Base-by-base conservation (phyloP, 805 yeast species). In the Blastobotrys attinorum region DNA sequence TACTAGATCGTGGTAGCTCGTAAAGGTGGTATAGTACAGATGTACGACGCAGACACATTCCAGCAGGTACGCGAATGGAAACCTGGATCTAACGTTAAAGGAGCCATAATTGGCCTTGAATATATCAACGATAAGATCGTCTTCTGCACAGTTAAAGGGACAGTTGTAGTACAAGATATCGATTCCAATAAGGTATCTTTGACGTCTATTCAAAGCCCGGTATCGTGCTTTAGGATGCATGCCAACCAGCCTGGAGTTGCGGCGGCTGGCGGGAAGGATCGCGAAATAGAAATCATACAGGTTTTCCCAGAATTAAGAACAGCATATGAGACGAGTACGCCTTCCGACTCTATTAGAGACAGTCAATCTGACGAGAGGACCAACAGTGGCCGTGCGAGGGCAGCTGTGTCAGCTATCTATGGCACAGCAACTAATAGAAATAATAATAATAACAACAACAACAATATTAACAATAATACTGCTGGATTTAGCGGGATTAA, bases 201-300 rank as follows among this genome's bases (percentile, higher is more conserved):
- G 37, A 17, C 35, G 40, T 13, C 43, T 10, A 46, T 50, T 7
- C 20, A 27, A n/a, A 62, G 57, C 32, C 58, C 61, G 8, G 56
- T 71, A n/a, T 50, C 57, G 37, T 59, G 64, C 10, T 67, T 71
- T 47, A 56, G 58, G 3, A 50, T 57, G 18, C 69, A 69, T 50
- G 72, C 73, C 1, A 53, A 58, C 25, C 60, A 57, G 13, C 55
- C 52, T 10, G 75, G 74, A 3, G 56, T 69, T 4, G 69, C 66
- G 50, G 75, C 73, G 2, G 59, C 55, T 43, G 77, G 77, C n/a
- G 77, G 77, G n/a, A 65, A 69, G 49, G 72, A 71, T 38, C 63
- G 64, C 43, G 76, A 72, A 46, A 55, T 71, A 2, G 65, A 64
- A 46, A 46, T 72, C 18, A 48, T 70, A 11, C 54, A 59, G 39